Conservation (phyloP, 495 filamentous ascomycete genomes). For the Pyronema domesticum region DNA sequence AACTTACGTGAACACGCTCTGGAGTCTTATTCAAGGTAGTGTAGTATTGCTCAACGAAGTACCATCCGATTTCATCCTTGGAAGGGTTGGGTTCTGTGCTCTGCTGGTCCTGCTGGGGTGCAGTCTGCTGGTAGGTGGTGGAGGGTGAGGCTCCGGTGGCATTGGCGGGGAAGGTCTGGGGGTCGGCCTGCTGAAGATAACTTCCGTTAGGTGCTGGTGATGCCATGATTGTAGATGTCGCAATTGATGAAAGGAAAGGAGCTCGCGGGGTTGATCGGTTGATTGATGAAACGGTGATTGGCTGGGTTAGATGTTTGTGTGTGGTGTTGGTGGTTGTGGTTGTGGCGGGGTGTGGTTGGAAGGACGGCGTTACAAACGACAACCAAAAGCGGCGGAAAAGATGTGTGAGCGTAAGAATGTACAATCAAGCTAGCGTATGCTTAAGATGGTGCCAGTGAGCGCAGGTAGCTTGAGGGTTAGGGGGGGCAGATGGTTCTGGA, state of each 20-base stretch:
- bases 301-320: not conserved
- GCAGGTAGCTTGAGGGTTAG: not conserved
- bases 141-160: constrained; percentile 9
- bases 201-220: constrained; percentile 20
- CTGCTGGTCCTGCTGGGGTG: constrained; percentile 7
- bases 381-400: not conserved
- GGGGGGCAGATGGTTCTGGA: not conserved
- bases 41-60: constrained; percentile 98
- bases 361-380: not conserved
- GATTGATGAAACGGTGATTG: not conserved
- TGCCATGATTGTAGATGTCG: constrained; percentile 14
- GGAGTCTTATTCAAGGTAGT: constrained; percentile 87
- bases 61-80: constrained; percentile 94
- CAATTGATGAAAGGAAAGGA: not conserved
- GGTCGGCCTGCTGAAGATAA: constrained; percentile 20
- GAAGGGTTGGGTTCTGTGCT: constrained; percentile 10
- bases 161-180: constrained; percentile 16
- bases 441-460: not conserved
- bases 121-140: constrained; percentile 12
- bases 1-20: constrained; percentile 73
- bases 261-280: not conserved
- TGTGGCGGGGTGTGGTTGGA: not conserved
- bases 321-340: not conserved
- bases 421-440: not conserved
- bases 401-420: not conserved